Conservation (phyloP, 768 basidiomycete genomes). For the Boletus rubroflammeus region DNA sequence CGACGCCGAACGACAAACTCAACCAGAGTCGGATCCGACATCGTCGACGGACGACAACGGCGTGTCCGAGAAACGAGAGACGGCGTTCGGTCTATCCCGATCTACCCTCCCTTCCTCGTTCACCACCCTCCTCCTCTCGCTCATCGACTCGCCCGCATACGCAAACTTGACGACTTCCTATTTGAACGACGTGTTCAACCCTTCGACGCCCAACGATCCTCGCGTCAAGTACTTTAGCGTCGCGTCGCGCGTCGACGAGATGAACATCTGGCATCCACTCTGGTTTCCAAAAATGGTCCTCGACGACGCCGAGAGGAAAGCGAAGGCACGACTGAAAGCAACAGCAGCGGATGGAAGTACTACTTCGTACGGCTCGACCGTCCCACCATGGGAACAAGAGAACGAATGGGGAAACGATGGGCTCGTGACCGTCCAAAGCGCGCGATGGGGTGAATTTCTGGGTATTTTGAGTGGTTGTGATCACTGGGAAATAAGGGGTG, state of each 20-base stretch:
- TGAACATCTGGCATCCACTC: conserved; percentile 87
- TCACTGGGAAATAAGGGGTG: conserved; percentile 95
- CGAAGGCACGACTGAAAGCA: conserved; percentile 44
- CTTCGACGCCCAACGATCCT: conserved; percentile 70
- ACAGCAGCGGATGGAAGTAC: conserved; percentile 15
- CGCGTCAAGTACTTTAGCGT: conserved; percentile 90
- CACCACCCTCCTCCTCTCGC: conserved; percentile 79
- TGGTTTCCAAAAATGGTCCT: conserved; percentile 96
- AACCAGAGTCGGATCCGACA: neutral
- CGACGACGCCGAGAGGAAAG: conserved; percentile 73
- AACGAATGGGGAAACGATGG: conserved; percentile 85
- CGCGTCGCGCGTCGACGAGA: conserved; percentile 65
- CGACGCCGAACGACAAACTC: neutral
- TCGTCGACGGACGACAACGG: neutral
- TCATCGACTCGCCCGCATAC: conserved; percentile 96
- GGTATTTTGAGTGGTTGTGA: conserved; percentile 87
- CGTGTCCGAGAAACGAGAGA: conserved; percentile 27
- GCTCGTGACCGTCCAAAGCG: conserved; percentile 85
- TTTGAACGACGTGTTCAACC: conserved; percentile 80
- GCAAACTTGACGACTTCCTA: conserved; percentile 86
- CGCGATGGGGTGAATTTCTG: conserved; percentile 94
- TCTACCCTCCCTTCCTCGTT: conserved; percentile 76
- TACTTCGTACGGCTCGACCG: conserved; percentile 8
- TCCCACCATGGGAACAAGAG: conserved; percentile 48
- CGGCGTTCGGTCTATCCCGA: conserved; percentile 46